Conservation (phyloP, 257 asterid species). For the Solanum gracilifrons region DNA sequence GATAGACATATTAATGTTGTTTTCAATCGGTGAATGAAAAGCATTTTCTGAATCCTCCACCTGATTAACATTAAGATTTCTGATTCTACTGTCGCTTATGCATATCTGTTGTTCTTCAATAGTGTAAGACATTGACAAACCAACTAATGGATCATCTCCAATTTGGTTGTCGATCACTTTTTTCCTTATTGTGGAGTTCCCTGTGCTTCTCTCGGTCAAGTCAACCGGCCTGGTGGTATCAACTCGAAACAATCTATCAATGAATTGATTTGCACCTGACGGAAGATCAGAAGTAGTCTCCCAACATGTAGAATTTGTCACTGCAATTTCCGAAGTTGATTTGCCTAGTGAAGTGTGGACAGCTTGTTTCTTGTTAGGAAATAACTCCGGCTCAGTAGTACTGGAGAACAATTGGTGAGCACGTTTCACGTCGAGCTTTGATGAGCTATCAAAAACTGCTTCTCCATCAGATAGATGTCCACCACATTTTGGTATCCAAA, state of each 20-base stretch:
- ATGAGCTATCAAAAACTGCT: constrained; percentile 47
- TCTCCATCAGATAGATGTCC: constrained; percentile 46
- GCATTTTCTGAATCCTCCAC: constrained; percentile 51
- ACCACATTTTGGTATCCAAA: constrained; percentile 67
- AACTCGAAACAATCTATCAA: constrained; percentile 58
- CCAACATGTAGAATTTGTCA: constrained; percentile 48
- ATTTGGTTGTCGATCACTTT: constrained; percentile 24
- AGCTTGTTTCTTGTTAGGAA: constrained; percentile 62
- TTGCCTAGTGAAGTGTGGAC: constrained; percentile 35
- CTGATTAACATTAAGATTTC: constrained; percentile 63
- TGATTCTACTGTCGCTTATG: constrained; percentile 42
- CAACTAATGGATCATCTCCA: constrained; percentile 48
- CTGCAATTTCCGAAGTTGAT: constrained; percentile 30
- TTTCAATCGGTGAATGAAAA: constrained; percentile 28
- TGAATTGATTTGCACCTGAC: constrained; percentile 41
- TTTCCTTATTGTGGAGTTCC: constrained; percentile 24
- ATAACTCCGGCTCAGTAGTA: constrained; percentile 50
- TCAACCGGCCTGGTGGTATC: constrained; percentile 26
- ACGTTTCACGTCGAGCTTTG: constrained; percentile 55
- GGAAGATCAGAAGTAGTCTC: constrained; percentile 52
- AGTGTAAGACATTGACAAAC: constrained; percentile 61
- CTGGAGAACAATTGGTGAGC: constrained; percentile 53
- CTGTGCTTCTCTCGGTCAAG: constrained; percentile 26
- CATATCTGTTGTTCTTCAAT: constrained; percentile 49
- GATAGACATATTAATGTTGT: constrained; percentile 32